phyloP scores from a whole-genome alignment of 176 grass and related monocot genomes.

The Musa schizocarpa region DNA sequence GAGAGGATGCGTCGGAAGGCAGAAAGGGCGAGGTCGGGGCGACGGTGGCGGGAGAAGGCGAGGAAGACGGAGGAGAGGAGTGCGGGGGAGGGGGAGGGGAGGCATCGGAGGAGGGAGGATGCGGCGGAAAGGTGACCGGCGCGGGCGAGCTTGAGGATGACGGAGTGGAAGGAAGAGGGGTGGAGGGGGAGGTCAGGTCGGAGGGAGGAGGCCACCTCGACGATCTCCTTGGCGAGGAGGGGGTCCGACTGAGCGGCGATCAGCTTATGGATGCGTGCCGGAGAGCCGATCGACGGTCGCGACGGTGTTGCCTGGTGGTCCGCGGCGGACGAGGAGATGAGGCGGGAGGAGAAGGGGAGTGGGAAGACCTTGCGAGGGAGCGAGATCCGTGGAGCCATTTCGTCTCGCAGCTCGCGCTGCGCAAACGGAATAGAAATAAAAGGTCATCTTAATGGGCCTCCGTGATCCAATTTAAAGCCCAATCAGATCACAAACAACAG shows the following conservation, averaged over 20 bases:
- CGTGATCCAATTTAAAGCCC: too few species aligned
- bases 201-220: constrained; percentile 41
- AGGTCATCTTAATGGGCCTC: too few species aligned
- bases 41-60: constrained; percentile 5
- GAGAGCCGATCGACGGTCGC: constrained; percentile 30
- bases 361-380: not conserved
- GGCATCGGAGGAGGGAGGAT: constrained; percentile 32
- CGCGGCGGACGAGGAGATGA: not conserved
- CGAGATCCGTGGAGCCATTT: too few species aligned
- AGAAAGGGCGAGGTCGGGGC: constrained; percentile 25
- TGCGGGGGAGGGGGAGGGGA: constrained; percentile 44
- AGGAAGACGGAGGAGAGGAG: constrained; percentile 44
- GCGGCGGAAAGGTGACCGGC: constrained; percentile 14
- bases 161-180: constrained; percentile 35
- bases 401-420: too few species aligned
- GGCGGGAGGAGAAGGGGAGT: not conserved
- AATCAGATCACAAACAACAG: too few species aligned
- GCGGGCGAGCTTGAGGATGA: constrained; percentile 35
- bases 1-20: constrained; percentile 28
- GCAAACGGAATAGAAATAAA: too few species aligned
- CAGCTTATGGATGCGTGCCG: constrained; percentile 72
- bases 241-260: constrained; percentile 50
- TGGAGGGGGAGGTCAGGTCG: constrained; percentile 31
- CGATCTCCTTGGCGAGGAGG: constrained; percentile 61
- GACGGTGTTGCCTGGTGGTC: not conserved